phyloP scores from a whole-genome alignment of 2,329 filamentous ascomycete species.

The Lachnellula cervina region DNA sequence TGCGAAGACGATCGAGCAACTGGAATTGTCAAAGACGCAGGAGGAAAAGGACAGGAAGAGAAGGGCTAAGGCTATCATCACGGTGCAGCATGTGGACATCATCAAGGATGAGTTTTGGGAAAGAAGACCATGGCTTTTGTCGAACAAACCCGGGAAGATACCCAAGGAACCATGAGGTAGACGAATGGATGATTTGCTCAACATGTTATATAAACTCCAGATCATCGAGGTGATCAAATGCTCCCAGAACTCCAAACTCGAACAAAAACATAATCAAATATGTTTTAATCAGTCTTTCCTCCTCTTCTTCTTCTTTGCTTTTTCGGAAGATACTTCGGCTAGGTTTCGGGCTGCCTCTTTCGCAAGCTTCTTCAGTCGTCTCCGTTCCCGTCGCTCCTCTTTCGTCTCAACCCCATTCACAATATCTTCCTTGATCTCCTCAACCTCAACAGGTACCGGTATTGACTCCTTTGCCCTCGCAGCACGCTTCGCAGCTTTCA shows the following conservation, averaged over 20 bases:
- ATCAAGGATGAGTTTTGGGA: conserved; percentile 96
- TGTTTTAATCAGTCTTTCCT: conserved; percentile 17
- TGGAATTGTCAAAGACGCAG: conserved; percentile 69
- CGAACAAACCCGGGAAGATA: conserved; percentile 66
- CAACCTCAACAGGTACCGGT: conserved; percentile 20
- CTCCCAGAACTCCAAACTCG: conserved; percentile 23
- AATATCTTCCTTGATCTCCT: conserved; percentile 20
- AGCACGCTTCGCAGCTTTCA: conserved; percentile 36
- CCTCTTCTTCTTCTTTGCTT: conserved; percentile 30
- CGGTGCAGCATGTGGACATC: conserved; percentile 84
- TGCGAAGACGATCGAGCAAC: conserved; percentile 44
- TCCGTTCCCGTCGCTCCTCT: conserved; percentile 37
- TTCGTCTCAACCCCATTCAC: conserved; percentile 20
- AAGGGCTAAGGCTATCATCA: conserved; percentile 72
- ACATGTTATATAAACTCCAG: conserved; percentile 13
- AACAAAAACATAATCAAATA: conserved; percentile 5
- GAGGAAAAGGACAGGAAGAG: conserved; percentile 77
- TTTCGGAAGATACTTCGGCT: conserved; percentile 23
- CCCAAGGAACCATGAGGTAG: conserved; percentile 47
- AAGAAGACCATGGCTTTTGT: conserved; percentile 75
- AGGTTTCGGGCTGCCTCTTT: conserved; percentile 17
- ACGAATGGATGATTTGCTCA: conserved; percentile 1
- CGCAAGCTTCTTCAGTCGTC: conserved; percentile 31
- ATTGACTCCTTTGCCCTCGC: conserved; percentile 15
- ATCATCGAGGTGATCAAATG: conserved; percentile 11